phyloP scores from a whole-genome alignment of 208 protist genomes.

The Acanthamoeba sp. region DNA sequence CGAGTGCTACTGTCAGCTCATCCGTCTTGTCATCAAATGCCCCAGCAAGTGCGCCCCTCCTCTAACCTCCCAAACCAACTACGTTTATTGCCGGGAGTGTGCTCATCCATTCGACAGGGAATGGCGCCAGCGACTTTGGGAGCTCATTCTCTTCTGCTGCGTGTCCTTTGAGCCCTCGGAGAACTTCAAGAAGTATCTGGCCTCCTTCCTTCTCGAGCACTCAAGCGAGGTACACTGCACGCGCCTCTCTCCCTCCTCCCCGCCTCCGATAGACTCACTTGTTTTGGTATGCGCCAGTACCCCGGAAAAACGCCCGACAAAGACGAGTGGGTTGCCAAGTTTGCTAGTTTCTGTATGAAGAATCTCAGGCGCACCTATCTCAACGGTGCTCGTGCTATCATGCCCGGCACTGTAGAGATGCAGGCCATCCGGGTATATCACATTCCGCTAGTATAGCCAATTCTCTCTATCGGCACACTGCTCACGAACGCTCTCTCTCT shows the following conservation, averaged over 20 bases:
- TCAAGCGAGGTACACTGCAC: neutral
- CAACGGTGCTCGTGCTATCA: slow-evolving; percentile 45
- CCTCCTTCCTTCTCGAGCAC: slow-evolving; percentile 13
- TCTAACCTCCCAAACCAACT: neutral
- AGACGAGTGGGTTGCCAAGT: slow-evolving; percentile 6
- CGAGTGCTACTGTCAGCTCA: slow-evolving; percentile 69
- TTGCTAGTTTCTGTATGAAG: slow-evolving; percentile 4
- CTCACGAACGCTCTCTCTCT: neutral
- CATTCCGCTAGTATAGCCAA: no score
- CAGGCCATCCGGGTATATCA: neutral
- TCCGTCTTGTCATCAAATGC: neutral
- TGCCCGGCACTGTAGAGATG: slow-evolving; percentile 8
- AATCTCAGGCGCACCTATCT: slow-evolving; percentile 57
- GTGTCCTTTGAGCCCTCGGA: slow-evolving; percentile 48
- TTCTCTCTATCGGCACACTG: no score
- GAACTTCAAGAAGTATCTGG: slow-evolving; percentile 62
- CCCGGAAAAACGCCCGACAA: neutral
- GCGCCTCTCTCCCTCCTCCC: neutral
- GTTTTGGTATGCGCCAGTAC: neutral
- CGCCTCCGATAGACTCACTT: no score
- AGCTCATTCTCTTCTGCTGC: slow-evolving; percentile 67
- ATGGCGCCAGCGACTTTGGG: slow-evolving; percentile 6
- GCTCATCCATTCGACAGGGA: neutral
- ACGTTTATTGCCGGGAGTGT: neutral
- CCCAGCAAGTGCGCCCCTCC: neutral